Evolutionary conservation across 169 alveolate genomes (phyloP).

Genomic region (Babesia caballi): DNA sequence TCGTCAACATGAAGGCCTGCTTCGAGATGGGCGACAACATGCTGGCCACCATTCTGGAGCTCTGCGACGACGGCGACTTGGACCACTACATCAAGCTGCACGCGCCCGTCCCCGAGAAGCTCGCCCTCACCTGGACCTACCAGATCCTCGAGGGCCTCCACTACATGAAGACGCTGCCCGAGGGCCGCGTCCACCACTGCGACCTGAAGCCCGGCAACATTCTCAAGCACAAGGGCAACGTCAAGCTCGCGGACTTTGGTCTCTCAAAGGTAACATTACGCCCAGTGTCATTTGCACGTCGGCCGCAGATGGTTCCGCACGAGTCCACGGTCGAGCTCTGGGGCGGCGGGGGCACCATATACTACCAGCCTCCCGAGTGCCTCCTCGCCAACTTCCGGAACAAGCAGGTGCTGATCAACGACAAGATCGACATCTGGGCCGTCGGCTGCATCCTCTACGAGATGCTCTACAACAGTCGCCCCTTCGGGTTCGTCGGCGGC

Average conservation of each 20-base stretch:
- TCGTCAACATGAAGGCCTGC: constrained; percentile 88
- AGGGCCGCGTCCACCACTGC: constrained; percentile 83
- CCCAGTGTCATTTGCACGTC: not conserved
- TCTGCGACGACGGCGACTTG: constrained; percentile 84
- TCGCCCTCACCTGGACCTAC: constrained; percentile 84
- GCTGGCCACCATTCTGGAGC: constrained; percentile 81
- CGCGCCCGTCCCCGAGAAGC: constrained; percentile 83
- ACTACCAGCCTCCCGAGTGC: constrained; percentile 90
- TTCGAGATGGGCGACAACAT: constrained; percentile 84
- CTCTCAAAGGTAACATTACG: constrained; percentile 66
- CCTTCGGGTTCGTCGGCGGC: constrained; percentile 54
- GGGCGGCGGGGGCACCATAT: constrained; percentile 89
- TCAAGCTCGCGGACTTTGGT: constrained; percentile 88
- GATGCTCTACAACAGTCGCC: constrained; percentile 80
- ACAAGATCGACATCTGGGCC: constrained; percentile 88
- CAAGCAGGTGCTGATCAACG: constrained; percentile 69
- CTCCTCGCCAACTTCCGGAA: constrained; percentile 69
- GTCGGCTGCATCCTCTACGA: constrained; percentile 88
- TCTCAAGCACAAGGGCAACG: constrained; percentile 81
- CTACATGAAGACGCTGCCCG: constrained; percentile 81
- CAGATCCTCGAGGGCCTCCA: constrained; percentile 84
- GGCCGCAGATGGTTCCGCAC: constrained; percentile 61
- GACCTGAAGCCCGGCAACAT: constrained; percentile 88
- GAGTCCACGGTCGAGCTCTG: constrained; percentile 71
- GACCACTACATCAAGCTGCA: constrained; percentile 83